Evolutionary conservation across 495 filamentous ascomycete genomes (phyloP).

Genomic region (Oidiodendron maius): DNA sequence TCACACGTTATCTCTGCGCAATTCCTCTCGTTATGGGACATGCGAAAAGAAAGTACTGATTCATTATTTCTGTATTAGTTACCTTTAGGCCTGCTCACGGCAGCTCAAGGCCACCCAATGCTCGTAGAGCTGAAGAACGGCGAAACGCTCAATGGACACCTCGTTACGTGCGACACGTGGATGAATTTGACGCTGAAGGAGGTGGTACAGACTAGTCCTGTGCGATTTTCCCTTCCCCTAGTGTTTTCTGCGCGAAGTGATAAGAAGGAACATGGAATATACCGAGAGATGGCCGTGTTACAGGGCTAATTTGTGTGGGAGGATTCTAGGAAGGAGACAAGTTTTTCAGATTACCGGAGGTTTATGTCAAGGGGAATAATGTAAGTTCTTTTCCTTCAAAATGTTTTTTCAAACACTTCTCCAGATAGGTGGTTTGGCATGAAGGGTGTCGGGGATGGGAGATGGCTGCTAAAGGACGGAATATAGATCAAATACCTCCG

Average conservation of each 20-base stretch:
- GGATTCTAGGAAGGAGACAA: constrained; percentile 69
- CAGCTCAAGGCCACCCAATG: constrained; percentile 97
- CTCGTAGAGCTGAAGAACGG: constrained; percentile 98
- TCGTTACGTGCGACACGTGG: constrained; percentile 96
- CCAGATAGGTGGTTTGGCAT: not conserved
- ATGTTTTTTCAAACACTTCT: too few relatives aligned
- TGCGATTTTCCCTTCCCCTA: constrained; percentile 19
- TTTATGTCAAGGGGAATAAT: constrained; percentile 95
- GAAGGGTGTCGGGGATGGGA: not conserved
- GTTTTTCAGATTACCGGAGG: constrained; percentile 85
- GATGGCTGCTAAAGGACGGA: constrained; percentile 4
- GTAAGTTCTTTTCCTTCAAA: too few relatives aligned
- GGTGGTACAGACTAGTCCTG: constrained; percentile 92
- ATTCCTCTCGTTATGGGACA: too few relatives aligned
- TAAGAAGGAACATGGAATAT: not conserved
- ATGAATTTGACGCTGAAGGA: constrained; percentile 98
- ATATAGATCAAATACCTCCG: constrained; percentile 94
- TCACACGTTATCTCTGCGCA: too few relatives aligned
- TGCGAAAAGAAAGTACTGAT: too few relatives aligned
- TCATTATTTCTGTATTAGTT: constrained; percentile 60
- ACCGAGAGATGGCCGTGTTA: too few relatives aligned
- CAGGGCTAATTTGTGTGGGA: constrained; percentile 7
- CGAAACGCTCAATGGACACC: constrained; percentile 92
- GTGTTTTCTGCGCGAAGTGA: not conserved
- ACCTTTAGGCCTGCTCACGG: constrained; percentile 86